Conservation (phyloP, 805 yeast genomes). For the Ogataea pini region DNA sequence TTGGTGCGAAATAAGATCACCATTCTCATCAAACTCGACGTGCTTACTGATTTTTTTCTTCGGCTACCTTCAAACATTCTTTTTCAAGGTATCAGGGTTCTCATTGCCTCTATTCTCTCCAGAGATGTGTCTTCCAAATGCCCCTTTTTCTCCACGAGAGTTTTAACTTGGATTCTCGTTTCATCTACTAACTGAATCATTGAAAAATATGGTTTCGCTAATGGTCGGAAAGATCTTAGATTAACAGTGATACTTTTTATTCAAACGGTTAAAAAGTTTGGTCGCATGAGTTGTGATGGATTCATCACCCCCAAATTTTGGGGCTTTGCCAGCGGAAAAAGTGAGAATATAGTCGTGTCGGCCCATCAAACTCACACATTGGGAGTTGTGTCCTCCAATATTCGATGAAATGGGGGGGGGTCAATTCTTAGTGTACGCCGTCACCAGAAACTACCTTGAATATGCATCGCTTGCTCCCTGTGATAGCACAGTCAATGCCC, state of each 20-base stretch:
- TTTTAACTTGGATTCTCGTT: constrained; percentile 11
- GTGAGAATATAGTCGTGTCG: constrained; percentile 25
- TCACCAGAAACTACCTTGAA: no score
- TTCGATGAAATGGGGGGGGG: no score
- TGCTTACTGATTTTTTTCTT: constrained; percentile 13
- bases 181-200: constrained; percentile 10
- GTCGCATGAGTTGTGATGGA: constrained; percentile 27
- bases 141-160: constrained; percentile 17
- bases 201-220: constrained; percentile 15
- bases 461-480: no score
- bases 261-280: constrained; percentile 24
- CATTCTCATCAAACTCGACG: constrained; percentile 15
- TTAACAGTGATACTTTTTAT: constrained; percentile 26
- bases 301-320: constrained; percentile 23
- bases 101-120: constrained; percentile 2
- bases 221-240: constrained; percentile 17
- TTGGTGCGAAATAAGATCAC: constrained; percentile 18
- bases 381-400: no score
- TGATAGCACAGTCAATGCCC: no score
- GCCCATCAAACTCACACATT: no score
- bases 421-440: no score
- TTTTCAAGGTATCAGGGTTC: constrained; percentile 10
- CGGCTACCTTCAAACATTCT: constrained; percentile 9
- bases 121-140: constrained; percentile 17
- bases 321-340: constrained; percentile 25